phyloP scores from a whole-genome alignment of 371 early-diverging fungal genomes.

The Actinomortierella ambigua region DNA sequence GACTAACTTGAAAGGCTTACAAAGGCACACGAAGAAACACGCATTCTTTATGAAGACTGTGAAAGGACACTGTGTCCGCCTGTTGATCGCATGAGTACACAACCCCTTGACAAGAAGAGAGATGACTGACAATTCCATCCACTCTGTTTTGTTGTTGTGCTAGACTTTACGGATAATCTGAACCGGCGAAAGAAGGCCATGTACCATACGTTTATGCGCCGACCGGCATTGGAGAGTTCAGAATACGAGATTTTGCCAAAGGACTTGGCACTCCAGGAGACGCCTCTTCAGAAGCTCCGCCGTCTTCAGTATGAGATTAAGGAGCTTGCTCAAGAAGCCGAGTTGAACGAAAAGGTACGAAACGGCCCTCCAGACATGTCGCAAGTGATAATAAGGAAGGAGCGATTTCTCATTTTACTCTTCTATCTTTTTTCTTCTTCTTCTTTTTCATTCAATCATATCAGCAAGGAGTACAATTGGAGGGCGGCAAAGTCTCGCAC shows the following conservation, averaged over 20 bases:
- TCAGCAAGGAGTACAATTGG: constrained; percentile 28
- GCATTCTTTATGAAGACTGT: too few relatives aligned
- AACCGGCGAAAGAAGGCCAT: constrained; percentile 67
- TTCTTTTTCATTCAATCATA: constrained; percentile 1
- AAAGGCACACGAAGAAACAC: too few relatives aligned
- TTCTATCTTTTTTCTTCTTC: neutral
- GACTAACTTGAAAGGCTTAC: too few relatives aligned
- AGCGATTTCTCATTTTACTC: neutral
- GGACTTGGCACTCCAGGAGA: constrained; percentile 66
- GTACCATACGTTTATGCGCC: constrained; percentile 66
- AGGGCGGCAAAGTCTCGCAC: constrained; percentile 48
- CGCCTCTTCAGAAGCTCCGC: constrained; percentile 74
- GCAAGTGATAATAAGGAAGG: neutral
- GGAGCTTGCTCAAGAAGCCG: constrained; percentile 76
- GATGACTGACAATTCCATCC: too few relatives aligned
- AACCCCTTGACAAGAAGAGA: too few relatives aligned
- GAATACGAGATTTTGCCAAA: constrained; percentile 70
- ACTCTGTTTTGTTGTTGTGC: neutral
- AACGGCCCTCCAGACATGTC: neutral
- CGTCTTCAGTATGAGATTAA: constrained; percentile 84
- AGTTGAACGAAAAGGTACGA: constrained; percentile 53
- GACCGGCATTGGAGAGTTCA: constrained; percentile 59
- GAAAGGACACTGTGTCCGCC: too few relatives aligned
- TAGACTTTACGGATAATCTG: constrained; percentile 70
- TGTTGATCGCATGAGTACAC: too few relatives aligned